These are phyloP conservation scores for Cystofilobasidium capitatum DNA, from an alignment of 768 basidiomycete species.

Conservation along the genomic window DNA sequence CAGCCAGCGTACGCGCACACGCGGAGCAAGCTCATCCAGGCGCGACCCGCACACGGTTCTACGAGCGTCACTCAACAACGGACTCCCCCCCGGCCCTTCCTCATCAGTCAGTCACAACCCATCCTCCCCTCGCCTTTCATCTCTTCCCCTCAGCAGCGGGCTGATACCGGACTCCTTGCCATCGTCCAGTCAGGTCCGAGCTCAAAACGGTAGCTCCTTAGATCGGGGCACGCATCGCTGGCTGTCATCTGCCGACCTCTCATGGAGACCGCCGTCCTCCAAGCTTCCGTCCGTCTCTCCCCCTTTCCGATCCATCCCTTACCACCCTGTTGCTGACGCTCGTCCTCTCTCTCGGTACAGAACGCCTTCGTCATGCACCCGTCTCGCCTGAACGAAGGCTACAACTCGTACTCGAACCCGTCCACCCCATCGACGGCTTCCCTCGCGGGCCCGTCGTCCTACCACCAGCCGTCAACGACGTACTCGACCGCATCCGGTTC, in stretches of 20 bases:
- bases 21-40: too few species aligned
- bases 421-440: not conserved
- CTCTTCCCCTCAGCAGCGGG: too few species aligned
- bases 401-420: not conserved
- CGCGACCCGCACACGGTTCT: too few species aligned
- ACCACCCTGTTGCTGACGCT: not conserved
- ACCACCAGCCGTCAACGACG: slow-evolving; percentile 1
- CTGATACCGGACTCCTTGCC: too few species aligned
- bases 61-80: too few species aligned
- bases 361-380: slow-evolving; percentile 3
- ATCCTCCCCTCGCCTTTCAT: not conserved
- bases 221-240: too few species aligned
- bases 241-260: too few species aligned
- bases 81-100: too few species aligned
- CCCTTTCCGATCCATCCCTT: too few species aligned
- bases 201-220: too few species aligned
- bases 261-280: slow-evolving; percentile 4
- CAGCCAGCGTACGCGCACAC: too few species aligned
- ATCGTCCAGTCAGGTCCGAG: too few species aligned
- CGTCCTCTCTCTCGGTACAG: not conserved
- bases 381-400: not conserved
- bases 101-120: not conserved
- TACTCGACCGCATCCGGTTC: slow-evolving; percentile 6
- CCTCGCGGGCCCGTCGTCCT: not conserved
- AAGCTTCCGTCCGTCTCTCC: not conserved